A percentile compares a stretch with the other conserved stretches of the same genome.
Evolutionary conservation across 805 yeast species (phyloP).

Genomic region (Candida silvicultrix): DNA sequence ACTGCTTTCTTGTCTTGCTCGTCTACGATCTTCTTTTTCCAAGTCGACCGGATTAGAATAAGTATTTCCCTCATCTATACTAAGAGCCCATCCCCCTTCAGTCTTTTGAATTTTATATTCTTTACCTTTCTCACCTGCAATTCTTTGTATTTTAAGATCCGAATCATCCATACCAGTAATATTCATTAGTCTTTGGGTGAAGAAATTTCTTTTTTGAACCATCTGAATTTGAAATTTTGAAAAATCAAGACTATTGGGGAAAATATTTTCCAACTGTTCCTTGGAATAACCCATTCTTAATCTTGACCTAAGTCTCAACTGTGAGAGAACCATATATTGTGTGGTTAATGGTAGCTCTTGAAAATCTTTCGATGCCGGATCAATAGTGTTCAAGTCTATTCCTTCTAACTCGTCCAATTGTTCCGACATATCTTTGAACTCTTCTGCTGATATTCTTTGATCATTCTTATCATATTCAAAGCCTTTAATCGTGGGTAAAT

Average conservation of each 20-base stretch:
- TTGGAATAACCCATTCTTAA: slow-evolving; percentile 93
- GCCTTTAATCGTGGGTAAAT: slow-evolving; percentile 65
- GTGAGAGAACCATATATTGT: slow-evolving; percentile 83
- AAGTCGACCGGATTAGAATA: slow-evolving; percentile 42
- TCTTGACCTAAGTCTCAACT: slow-evolving; percentile 76
- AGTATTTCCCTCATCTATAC: slow-evolving; percentile 43
- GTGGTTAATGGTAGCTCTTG: slow-evolving; percentile 71
- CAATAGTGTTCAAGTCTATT: slow-evolving; percentile 64
- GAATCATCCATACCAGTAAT: slow-evolving; percentile 72
- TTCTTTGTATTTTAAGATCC: slow-evolving; percentile 34
- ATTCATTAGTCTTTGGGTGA: slow-evolving; percentile 82
- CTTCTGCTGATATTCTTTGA: slow-evolving; percentile 68
- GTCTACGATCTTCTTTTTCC: slow-evolving; percentile 21
- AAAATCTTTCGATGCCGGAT: slow-evolving; percentile 80
- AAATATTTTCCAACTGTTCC: slow-evolving; percentile 75
- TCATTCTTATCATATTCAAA: slow-evolving; percentile 52
- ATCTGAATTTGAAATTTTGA: slow-evolving; percentile 89
- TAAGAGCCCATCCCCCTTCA: slow-evolving; percentile 79
- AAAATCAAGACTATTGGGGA: slow-evolving; percentile 84
- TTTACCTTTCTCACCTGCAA: slow-evolving; percentile 78
- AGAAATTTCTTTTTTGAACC: slow-evolving; percentile 86
- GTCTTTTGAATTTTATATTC: slow-evolving; percentile 71
- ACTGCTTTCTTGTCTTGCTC: slow-evolving; percentile 14
- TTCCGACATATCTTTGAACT: slow-evolving; percentile 53
- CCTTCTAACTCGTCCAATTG: slow-evolving; percentile 62